Percentiles rank a stretch among this genome's conserved stretches.
Evolutionary conservation across 208 protist genomes (phyloP).

Genomic region (Leishmania arabica): DNA sequence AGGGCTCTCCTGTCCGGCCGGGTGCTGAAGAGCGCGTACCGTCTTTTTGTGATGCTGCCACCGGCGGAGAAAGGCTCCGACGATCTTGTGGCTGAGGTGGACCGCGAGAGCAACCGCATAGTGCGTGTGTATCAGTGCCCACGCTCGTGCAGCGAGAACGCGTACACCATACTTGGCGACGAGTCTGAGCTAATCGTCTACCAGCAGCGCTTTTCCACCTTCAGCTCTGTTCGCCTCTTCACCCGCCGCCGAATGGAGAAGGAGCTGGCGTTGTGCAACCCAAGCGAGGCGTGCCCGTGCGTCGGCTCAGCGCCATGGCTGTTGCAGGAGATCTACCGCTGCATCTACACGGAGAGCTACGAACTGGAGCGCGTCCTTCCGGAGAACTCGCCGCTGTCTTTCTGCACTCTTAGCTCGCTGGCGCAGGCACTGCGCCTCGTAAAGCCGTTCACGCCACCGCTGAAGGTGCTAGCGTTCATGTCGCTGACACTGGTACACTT

Average conservation of each 20-base stretch:
- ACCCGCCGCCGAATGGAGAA: conserved; percentile 40
- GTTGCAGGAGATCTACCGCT: conserved; percentile 57
- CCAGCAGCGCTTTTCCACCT: conserved; percentile 78
- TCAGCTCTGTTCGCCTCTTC: conserved; percentile 54
- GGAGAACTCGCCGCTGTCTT: conserved; percentile 50
- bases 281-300: conserved; percentile 22
- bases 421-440: conserved; percentile 38
- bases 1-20: conserved; percentile 44
- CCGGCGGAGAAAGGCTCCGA: conserved; percentile 57
- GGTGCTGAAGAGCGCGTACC: conserved; percentile 66
- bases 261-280: conserved; percentile 40
- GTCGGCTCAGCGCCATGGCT: conserved; percentile 63
- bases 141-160: conserved; percentile 52
- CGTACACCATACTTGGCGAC: conserved; percentile 72
- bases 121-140: conserved; percentile 74
- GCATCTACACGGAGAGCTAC: conserved; percentile 65
- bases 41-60: conserved; percentile 62
- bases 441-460: conserved; percentile 27
- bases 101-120: conserved; percentile 57
- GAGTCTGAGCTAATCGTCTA: conserved; percentile 80
- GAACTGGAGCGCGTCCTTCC: conserved; percentile 63
- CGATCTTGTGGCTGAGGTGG: conserved; percentile 67
- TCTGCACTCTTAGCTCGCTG: conserved; percentile 47
- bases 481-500: conserved; percentile 69
- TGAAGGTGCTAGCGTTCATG: conserved; percentile 66